Conservation (phyloP, 768 basidiomycete genomes). For the Trametes sanguinea region DNA sequence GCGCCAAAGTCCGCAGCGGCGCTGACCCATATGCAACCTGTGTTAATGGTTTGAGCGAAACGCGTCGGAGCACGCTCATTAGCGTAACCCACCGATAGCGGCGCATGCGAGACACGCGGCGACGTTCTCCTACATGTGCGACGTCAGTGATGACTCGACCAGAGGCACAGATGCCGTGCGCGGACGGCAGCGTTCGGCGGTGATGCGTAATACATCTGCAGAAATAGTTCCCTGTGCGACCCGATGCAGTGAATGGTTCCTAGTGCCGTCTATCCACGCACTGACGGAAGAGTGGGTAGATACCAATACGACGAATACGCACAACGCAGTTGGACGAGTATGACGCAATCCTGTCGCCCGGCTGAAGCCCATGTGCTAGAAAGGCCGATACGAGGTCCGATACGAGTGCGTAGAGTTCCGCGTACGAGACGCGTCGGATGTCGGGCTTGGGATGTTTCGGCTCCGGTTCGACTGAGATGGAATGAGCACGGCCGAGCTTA, state of each 20-base stretch:
- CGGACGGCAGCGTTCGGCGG: not conserved
- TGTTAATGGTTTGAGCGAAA: not conserved
- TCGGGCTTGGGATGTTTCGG: slow-evolving; percentile 46
- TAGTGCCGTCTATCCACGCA: not conserved
- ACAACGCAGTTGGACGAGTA: slow-evolving; percentile 82
- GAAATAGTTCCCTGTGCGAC: slow-evolving; percentile 1
- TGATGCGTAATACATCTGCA: not conserved
- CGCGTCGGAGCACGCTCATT: not conserved
- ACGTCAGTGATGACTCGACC: slow-evolving; percentile 5
- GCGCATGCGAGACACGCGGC: slow-evolving; percentile 66
- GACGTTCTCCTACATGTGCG: slow-evolving; percentile 59
- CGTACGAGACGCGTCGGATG: slow-evolving; percentile 53
- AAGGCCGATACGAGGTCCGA: slow-evolving; percentile 60
- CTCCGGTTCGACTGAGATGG: slow-evolving; percentile 59
- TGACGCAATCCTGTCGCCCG: slow-evolving; percentile 73
- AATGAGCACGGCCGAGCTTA: slow-evolving; percentile 7
- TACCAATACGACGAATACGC: slow-evolving; percentile 32
- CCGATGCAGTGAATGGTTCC: not conserved
- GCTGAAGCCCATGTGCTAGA: slow-evolving; percentile 49
- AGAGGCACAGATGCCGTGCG: not conserved
- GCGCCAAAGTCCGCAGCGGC: slow-evolving; percentile 84
- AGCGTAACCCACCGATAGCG: slow-evolving; percentile 49
- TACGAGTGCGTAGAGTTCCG: slow-evolving; percentile 58
- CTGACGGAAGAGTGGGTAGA: too few relatives aligned
- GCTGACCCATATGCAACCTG: slow-evolving; percentile 77